phyloP scores from a whole-genome alignment of 2,329 filamentous ascomycete species.

The Albophoma yamanashiensis region DNA sequence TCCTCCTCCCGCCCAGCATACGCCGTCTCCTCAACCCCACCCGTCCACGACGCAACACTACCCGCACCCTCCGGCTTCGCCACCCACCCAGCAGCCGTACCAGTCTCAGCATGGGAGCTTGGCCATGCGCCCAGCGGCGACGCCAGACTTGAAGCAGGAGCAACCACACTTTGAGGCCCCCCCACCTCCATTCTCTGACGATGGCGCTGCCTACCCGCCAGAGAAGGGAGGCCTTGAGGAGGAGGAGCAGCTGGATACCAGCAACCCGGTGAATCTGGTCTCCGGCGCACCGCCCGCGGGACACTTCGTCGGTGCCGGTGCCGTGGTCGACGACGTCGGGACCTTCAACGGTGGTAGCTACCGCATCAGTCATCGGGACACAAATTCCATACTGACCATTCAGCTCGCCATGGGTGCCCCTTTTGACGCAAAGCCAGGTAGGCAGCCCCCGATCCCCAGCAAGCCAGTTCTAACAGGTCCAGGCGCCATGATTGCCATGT shows the following conservation, averaged over 20 bases:
- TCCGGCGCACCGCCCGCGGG: slow-evolving; percentile 29
- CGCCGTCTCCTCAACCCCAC: slow-evolving; percentile 18
- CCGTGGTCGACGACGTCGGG: slow-evolving; percentile 74
- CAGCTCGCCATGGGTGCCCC: slow-evolving; percentile 87
- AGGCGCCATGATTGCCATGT: slow-evolving; percentile 94
- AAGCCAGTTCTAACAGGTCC: not conserved
- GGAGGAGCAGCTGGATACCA: slow-evolving; percentile 12
- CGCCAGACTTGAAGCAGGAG: slow-evolving; percentile 12
- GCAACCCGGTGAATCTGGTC: slow-evolving; percentile 19
- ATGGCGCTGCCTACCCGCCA: slow-evolving; percentile 12
- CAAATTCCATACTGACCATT: slow-evolving; percentile 79
- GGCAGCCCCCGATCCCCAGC: not conserved
- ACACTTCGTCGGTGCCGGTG: slow-evolving; percentile 52
- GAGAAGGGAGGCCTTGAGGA: slow-evolving; percentile 17
- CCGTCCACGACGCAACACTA: slow-evolving; percentile 8
- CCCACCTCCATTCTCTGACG: slow-evolving; percentile 12
- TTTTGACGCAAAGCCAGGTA: slow-evolving; percentile 66
- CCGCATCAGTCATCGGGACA: slow-evolving; percentile 83
- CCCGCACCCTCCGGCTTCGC: slow-evolving; percentile 6
- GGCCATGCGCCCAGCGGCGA: slow-evolving; percentile 13
- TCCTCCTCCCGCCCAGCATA: slow-evolving; percentile 19
- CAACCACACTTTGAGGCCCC: slow-evolving; percentile 17
- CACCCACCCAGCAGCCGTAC: slow-evolving; percentile 10
- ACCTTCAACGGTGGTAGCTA: slow-evolving; percentile 96
- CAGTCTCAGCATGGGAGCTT: slow-evolving; percentile 11